Conservation (phyloP, 2,329 filamentous ascomycete genomes). For the Karstenula rhodostoma region DNA sequence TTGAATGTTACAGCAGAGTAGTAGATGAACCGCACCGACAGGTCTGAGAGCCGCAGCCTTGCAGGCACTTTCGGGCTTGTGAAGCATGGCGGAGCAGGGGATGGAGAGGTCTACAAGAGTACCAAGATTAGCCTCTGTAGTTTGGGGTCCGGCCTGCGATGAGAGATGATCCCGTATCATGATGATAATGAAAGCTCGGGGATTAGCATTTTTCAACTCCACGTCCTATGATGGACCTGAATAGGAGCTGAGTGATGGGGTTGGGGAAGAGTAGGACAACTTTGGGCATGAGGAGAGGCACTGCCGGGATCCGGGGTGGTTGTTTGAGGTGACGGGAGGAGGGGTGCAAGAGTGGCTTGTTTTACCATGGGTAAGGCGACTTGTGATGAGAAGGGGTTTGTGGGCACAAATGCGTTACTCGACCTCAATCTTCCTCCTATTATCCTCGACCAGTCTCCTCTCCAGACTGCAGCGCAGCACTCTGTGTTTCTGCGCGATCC, state of each 20-base stretch:
- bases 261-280: conserved; percentile 11
- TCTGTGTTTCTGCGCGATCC: conserved; percentile 50
- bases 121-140: too few species aligned
- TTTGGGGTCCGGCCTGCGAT: too few species aligned
- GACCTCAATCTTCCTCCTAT: conserved; percentile 27
- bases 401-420: conserved; percentile 12
- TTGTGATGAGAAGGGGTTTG: not conserved
- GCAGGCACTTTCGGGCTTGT: too few species aligned
- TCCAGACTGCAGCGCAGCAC: conserved; percentile 56
- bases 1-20: too few species aligned
- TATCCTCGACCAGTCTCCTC: conserved; percentile 46
- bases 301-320: conserved; percentile 24
- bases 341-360: conserved; percentile 16
- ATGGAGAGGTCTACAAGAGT: too few species aligned
- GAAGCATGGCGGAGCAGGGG: too few species aligned
- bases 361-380: conserved; percentile 1
- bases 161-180: too few species aligned
- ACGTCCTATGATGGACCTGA: too few species aligned
- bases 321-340: conserved; percentile 22
- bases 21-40: too few species aligned
- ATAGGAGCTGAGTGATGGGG: conserved; percentile 19
- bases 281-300: conserved; percentile 17
- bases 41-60: too few species aligned
- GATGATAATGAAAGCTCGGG: too few species aligned
- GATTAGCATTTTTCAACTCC: too few species aligned